These are phyloP conservation scores for Teratosphaeria zuluensis DNA, from an alignment of 2,329 filamentous ascomycete genomes.

Conservation along the genomic window DNA sequence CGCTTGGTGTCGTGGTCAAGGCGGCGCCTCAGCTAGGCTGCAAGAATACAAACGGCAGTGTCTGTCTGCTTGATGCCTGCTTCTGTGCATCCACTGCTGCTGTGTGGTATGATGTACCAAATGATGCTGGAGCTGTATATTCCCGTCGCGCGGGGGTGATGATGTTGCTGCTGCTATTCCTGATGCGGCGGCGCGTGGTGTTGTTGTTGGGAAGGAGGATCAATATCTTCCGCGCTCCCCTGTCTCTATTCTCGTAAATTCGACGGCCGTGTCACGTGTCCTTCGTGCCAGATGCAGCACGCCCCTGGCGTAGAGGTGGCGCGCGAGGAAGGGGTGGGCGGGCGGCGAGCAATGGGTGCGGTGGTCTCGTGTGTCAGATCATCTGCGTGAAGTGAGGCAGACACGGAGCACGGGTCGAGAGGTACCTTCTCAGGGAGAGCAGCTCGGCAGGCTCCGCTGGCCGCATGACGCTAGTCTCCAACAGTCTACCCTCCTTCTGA, in stretches of 20 bases:
- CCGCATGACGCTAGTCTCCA: neutral
- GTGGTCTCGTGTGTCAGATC: neutral
- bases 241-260: neutral
- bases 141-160: neutral
- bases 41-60: neutral
- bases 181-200: neutral
- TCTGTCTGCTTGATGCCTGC: neutral
- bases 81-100: neutral
- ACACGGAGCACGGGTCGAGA: neutral
- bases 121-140: neutral
- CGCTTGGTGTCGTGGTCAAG: neutral
- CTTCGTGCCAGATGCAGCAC: neutral
- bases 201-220: neutral
- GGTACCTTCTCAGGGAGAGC: neutral
- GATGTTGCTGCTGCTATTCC: neutral
- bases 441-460: neutral
- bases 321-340: neutral
- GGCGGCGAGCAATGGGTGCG: neutral
- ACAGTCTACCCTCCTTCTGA: neutral
- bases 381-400: neutral
- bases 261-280: neutral
- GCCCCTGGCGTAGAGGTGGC: neutral
- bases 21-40: neutral
- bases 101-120: neutral
- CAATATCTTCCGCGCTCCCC: neutral